Evolutionary conservation across 2,329 filamentous ascomycete species (phyloP).

Genomic region (Aspergillus quadricinctus): DNA sequence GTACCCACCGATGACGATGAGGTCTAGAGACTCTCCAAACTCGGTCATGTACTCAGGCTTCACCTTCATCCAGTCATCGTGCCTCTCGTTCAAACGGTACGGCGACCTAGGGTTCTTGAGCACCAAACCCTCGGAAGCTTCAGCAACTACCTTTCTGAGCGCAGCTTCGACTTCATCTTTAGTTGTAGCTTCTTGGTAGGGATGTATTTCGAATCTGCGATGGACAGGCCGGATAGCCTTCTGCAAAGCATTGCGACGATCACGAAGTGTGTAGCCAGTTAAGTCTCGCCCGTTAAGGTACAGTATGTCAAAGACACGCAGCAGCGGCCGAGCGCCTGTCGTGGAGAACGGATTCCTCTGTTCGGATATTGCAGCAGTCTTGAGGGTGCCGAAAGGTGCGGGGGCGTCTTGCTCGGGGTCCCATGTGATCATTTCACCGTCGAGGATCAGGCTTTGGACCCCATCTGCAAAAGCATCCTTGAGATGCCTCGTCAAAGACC

Average conservation of each 20-base stretch:
- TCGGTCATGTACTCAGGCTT: slow-evolving; percentile 98
- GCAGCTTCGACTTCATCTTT: slow-evolving; percentile 72
- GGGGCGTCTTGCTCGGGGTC: slow-evolving; percentile 80
- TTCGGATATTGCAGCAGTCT: slow-evolving; percentile 79
- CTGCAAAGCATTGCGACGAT: slow-evolving; percentile 71
- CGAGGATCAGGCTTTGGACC: slow-evolving; percentile 82
- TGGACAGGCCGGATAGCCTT: slow-evolving; percentile 65
- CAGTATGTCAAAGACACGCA: slow-evolving; percentile 85
- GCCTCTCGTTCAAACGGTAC: slow-evolving; percentile 83
- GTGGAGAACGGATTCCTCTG: slow-evolving; percentile 65
- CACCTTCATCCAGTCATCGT: slow-evolving; percentile 97
- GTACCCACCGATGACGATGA: slow-evolving; percentile 84
- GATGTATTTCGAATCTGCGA: slow-evolving; percentile 78
- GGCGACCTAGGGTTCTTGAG: slow-evolving; percentile 87
- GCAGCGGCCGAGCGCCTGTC: slow-evolving; percentile 66
- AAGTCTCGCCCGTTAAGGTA: slow-evolving; percentile 78
- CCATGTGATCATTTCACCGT: slow-evolving; percentile 99
- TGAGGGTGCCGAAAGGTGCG: slow-evolving; percentile 86
- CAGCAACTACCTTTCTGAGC: slow-evolving; percentile 77
- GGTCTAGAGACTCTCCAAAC: slow-evolving; percentile 89
- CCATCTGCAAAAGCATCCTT: slow-evolving; percentile 69
- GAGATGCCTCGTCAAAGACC: slow-evolving; percentile 75
- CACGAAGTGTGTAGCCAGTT: slow-evolving; percentile 75
- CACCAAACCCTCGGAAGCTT: slow-evolving; percentile 84
- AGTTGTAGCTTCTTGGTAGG: slow-evolving; percentile 61